Evolutionary conservation across 2,329 filamentous ascomycete genomes (phyloP).

Genomic region (Capronia americana): DNA sequence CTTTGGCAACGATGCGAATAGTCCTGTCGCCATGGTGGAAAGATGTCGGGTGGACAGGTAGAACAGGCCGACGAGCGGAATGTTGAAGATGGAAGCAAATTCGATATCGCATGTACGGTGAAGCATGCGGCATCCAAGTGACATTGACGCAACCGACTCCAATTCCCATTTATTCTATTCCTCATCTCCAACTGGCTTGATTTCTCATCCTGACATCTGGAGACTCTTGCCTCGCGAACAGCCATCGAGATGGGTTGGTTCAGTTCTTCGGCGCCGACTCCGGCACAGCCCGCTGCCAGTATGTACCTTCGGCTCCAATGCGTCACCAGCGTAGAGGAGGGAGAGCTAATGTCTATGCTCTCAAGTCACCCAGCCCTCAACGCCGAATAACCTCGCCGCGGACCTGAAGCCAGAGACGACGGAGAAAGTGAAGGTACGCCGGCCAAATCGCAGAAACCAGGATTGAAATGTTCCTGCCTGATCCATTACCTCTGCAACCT

Average conservation of each 20-base stretch:
- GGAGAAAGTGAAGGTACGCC: slow-evolving; percentile 40
- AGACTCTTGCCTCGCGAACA: background rate
- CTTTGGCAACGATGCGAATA: slow-evolving; percentile 82
- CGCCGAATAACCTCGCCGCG: slow-evolving; percentile 28
- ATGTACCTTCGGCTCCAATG: slow-evolving; percentile 4
- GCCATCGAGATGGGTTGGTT: slow-evolving; percentile 32
- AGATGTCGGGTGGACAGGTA: background rate
- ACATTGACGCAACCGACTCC: slow-evolving; percentile 15
- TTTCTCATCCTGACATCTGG: slow-evolving; percentile 27
- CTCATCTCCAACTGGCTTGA: slow-evolving; percentile 14
- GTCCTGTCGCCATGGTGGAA: slow-evolving; percentile 61
- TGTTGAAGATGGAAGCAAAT: background rate
- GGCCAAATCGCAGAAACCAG: background rate
- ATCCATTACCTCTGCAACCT: background rate
- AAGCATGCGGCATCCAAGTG: slow-evolving; percentile 1
- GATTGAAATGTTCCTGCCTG: background rate
- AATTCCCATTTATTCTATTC: background rate
- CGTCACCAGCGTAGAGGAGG: background rate
- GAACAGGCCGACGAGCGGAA: background rate
- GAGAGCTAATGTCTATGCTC: background rate
- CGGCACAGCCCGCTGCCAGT: slow-evolving; percentile 32
- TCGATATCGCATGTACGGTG: slow-evolving; percentile 7
- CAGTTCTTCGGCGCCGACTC: slow-evolving; percentile 32
- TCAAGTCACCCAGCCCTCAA: slow-evolving; percentile 28
- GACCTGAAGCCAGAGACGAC: slow-evolving; percentile 27